These are phyloP conservation scores for Colletotrichum plurivorum DNA, from an alignment of 2,329 filamentous ascomycete species.

Conservation along the genomic window DNA sequence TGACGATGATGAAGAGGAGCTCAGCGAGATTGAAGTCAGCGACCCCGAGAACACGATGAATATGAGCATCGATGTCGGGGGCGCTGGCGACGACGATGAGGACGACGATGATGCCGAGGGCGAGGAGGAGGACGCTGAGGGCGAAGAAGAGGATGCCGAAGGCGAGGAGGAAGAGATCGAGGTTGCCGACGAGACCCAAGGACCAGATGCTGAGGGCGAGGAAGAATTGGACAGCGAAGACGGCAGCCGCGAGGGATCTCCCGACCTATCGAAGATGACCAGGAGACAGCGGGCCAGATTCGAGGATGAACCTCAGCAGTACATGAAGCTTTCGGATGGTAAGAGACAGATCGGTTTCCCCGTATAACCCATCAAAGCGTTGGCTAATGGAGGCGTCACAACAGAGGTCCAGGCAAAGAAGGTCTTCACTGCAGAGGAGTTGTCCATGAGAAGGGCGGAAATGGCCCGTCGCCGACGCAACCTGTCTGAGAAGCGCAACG, in stretches of 20 bases:
- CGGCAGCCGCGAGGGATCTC: slow-evolving; percentile 64
- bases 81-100: slow-evolving; percentile 47
- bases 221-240: slow-evolving; percentile 61
- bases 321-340: slow-evolving; percentile 74
- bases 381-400: slow-evolving; percentile 28
- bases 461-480: slow-evolving; percentile 74
- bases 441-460: slow-evolving; percentile 73
- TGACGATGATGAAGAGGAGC: slow-evolving; percentile 41
- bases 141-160: slow-evolving; percentile 52
- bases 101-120: slow-evolving; percentile 51
- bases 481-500: slow-evolving; percentile 75
- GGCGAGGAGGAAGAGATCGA: slow-evolving; percentile 59
- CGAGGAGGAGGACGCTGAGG: slow-evolving; percentile 60
- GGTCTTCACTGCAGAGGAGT: slow-evolving; percentile 72
- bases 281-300: slow-evolving; percentile 72
- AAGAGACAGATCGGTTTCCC: slow-evolving; percentile 48
- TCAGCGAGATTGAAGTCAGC: slow-evolving; percentile 45
- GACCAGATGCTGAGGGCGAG: slow-evolving; percentile 56
- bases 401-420: slow-evolving; percentile 76
- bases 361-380: neutral
- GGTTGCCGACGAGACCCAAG: slow-evolving; percentile 33
- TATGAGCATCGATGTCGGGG: slow-evolving; percentile 51
- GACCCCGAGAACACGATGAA: slow-evolving; percentile 46
- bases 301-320: slow-evolving; percentile 67
- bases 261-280: slow-evolving; percentile 72